Evolutionary conservation across 495 filamentous ascomycete genomes (phyloP).

Genomic region (Lophiotrema nucula): DNA sequence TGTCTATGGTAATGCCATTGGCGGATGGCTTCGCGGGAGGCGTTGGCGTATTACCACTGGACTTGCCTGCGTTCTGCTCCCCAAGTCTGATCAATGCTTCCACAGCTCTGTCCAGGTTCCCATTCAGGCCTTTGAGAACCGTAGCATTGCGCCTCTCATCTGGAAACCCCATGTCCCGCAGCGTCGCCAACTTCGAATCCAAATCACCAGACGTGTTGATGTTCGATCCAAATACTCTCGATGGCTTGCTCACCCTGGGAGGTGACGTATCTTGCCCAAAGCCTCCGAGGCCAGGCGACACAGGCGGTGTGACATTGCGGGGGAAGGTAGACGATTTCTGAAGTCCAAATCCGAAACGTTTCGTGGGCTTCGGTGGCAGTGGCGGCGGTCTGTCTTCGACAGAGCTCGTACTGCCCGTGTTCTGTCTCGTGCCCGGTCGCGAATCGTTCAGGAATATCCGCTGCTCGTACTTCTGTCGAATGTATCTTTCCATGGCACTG

Average conservation of each 20-base stretch:
- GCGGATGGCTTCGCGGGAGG: slow-evolving; percentile 15
- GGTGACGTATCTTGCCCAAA: slow-evolving; percentile 40
- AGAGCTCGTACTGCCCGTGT: slow-evolving; percentile 53
- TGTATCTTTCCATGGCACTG: slow-evolving; percentile 87
- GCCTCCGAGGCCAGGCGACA: slow-evolving; percentile 36
- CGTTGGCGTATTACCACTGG: slow-evolving; percentile 21
- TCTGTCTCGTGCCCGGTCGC: slow-evolving; percentile 40
- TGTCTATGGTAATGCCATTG: slow-evolving; percentile 34
- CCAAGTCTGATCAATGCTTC: slow-evolving; percentile 80
- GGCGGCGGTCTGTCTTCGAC: slow-evolving; percentile 64
- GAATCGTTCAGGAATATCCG: slow-evolving; percentile 50
- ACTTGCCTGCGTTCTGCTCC: slow-evolving; percentile 49
- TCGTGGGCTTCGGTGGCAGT: slow-evolving; percentile 77
- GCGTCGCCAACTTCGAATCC: slow-evolving; percentile 67
- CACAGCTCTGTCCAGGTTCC: slow-evolving; percentile 79
- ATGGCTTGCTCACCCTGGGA: slow-evolving; percentile 54
- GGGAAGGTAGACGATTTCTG: slow-evolving; percentile 70
- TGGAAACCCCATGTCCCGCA: slow-evolving; percentile 89
- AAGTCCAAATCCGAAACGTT: slow-evolving; percentile 70
- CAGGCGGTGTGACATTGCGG: slow-evolving; percentile 34
- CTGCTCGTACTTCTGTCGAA: slow-evolving; percentile 87
- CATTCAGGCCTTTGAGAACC: slow-evolving; percentile 74
- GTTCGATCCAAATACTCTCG: slow-evolving; percentile 66
- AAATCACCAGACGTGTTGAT: slow-evolving; percentile 60
- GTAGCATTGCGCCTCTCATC: slow-evolving; percentile 78